Evolutionary conservation across 345 rosid genomes (phyloP), one percentile per base, ranked within the genome.

Genomic region (Gossypium turneri): DNA sequence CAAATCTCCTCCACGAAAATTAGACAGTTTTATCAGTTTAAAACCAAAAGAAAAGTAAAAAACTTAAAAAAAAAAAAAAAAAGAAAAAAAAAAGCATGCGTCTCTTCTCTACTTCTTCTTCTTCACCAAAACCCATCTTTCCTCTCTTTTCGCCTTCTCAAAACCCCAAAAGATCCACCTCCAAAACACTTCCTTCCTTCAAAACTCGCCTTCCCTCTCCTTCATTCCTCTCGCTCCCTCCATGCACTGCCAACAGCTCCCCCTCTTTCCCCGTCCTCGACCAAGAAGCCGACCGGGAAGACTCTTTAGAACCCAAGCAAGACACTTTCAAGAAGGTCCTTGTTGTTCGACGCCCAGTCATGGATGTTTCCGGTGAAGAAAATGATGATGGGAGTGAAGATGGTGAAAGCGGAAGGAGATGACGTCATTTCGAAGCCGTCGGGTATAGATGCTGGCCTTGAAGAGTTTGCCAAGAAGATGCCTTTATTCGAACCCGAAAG

Each of bases 401-500:
- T 22, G 84, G 81, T 19, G 86, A 81, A 81, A 45, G 84, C 79
- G 8, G 75, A 82, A 15, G 75, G 70, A 16, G 76, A 75, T n/a
- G 86, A 72, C 19, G 82, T 38, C 19, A 82, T 9, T 0, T 63
- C 29, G 45, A 81, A 69, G 9, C 85, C 91, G 9, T 77, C 84
- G 51, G 84, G 81, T 17, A 82, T 77, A 10, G 94, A 91, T 58
- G 90, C 85, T 0, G 82, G 91, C 48, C 88, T 95, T 11, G 83
- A 80, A 51, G 79, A 89, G 64, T 87, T 92, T 16, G 97, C 98
- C 2, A 89, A 89, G 88, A 93, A 89, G 84, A 81, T 95, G 90
- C 94, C 92, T 12, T 87, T 95, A 27, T 95, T 95, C 77, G 99
- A 95, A 80, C 98, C 99, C 1, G 83, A 76, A 85, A 85, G 92